Conservation (phyloP, 2,329 filamentous ascomycete genomes). For the Diaporthe ilicicola region DNA sequence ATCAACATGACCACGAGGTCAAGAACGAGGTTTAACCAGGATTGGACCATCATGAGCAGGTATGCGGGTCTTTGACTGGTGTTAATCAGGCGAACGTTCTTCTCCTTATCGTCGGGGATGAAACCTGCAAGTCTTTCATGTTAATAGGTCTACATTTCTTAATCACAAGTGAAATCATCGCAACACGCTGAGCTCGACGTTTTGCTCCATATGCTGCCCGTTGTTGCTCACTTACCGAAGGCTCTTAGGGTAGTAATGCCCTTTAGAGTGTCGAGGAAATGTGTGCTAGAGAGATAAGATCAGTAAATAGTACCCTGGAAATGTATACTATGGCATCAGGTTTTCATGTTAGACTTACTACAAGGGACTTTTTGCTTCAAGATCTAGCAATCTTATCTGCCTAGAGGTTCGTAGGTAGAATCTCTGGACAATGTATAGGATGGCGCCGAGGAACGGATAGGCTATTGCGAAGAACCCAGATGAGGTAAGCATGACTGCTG, state of each 20-base stretch:
- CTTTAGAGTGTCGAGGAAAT: conserved; percentile 65
- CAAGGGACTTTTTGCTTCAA: conserved; percentile 65
- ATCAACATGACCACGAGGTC: conserved; percentile 58
- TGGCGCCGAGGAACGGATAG: conserved; percentile 54
- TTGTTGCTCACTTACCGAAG: conserved; percentile 43
- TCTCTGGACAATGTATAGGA: conserved; percentile 58
- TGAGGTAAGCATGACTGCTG: conserved; percentile 54
- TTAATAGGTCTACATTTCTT: conserved; percentile 46
- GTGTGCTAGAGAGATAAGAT: conserved; percentile 41
- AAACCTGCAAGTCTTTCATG: background rate
- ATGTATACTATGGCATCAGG: too few relatives aligned
- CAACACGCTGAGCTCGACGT: conserved; percentile 51
- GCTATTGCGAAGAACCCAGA: conserved; percentile 55
- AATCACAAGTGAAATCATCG: conserved; percentile 44
- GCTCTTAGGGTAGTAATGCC: conserved; percentile 66
- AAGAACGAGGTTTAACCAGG: conserved; percentile 63
- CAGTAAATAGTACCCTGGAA: background rate
- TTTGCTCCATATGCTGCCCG: background rate
- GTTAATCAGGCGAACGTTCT: conserved; percentile 52
- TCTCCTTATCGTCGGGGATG: conserved; percentile 3
- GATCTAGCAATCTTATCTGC: conserved; percentile 64
- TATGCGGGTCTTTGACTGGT: conserved; percentile 66
- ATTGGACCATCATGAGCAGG: conserved; percentile 64
- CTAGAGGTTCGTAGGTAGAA: conserved; percentile 65
- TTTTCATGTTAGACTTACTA: conserved; percentile 46